A percentile compares a stretch with the other conserved stretches of the same genome.
These are phyloP conservation scores for Thermothielavioides terrestris DNA, from an alignment of 495 filamentous ascomycete genomes.

Conservation along the genomic window DNA sequence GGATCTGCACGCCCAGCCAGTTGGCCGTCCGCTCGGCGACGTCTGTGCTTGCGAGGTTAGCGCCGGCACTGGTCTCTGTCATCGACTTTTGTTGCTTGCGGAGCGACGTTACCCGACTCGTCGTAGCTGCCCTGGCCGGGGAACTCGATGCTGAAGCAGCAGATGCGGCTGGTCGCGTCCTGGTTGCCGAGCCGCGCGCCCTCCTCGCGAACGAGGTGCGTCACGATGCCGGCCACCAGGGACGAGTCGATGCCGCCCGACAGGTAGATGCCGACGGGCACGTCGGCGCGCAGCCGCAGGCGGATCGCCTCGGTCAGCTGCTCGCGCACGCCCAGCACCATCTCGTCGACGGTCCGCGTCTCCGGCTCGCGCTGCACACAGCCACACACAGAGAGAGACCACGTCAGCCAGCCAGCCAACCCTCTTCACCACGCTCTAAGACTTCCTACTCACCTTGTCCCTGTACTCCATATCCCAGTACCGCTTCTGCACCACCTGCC, in stretches of 20 bases:
- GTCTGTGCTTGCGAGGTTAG: too few relatives aligned
- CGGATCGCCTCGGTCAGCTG: conserved; percentile 38
- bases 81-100: neutral
- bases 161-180: conserved; percentile 20
- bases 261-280: conserved; percentile 44
- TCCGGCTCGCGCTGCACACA: conserved; percentile 16
- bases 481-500: conserved; percentile 19
- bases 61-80: too few relatives aligned
- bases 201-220: conserved; percentile 35
- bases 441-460: conserved; percentile 31
- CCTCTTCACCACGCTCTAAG: neutral
- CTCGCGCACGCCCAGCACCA: conserved; percentile 37
- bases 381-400: too few relatives aligned
- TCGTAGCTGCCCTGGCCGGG: conserved; percentile 36
- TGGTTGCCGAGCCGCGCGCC: conserved; percentile 31
- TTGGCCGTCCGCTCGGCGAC: conserved; percentile 45
- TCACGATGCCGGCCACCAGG: conserved; percentile 44
- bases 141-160: conserved; percentile 44
- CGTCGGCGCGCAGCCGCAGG: conserved; percentile 44
- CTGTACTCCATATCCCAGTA: conserved; percentile 45
- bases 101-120: conserved; percentile 32
- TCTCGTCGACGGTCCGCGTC: conserved; percentile 35
- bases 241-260: conserved; percentile 48
- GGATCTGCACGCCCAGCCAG: conserved; percentile 39
- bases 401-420: neutral